These are phyloP conservation scores for Quercus robur DNA, from an alignment of 306 rosid genomes.

Conservation along the genomic window DNA sequence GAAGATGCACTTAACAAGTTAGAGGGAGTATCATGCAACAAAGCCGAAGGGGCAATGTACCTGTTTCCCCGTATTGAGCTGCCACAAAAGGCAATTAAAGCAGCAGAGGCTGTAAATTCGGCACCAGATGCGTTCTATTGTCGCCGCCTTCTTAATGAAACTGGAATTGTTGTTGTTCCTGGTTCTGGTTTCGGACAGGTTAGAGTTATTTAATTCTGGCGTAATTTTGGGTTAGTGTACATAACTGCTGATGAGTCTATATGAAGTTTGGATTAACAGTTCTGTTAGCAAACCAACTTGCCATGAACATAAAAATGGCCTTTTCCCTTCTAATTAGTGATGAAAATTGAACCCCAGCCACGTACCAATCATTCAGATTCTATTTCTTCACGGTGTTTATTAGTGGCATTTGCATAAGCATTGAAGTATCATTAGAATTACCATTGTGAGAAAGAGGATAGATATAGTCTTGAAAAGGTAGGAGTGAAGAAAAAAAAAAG, in stretches of 20 bases:
- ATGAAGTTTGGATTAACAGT: not conserved
- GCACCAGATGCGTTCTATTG: constrained; percentile 84
- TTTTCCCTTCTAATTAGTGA: not conserved
- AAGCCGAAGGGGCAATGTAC: constrained; percentile 94
- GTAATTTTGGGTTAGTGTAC: not conserved
- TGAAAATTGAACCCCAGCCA: not conserved
- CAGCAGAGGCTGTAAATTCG: constrained; percentile 58
- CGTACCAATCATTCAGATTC: no score
- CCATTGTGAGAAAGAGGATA: no score
- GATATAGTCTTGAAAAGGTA: no score
- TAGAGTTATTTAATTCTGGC: constrained; percentile 10
- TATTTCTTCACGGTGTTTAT: no score
- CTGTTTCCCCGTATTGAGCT: constrained; percentile 65
- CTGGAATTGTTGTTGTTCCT: constrained; percentile 85
- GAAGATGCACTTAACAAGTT: constrained; percentile 72
- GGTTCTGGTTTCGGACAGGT: constrained; percentile 98
- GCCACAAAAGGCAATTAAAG: constrained; percentile 73
- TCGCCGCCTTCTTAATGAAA: constrained; percentile 62
- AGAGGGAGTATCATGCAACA: constrained; percentile 86
- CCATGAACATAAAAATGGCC: not conserved
- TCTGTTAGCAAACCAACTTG: not conserved
- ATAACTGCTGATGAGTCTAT: not conserved
- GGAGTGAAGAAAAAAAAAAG: no score
- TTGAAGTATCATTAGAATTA: no score
- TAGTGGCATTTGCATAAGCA: no score